A percentile compares a stretch with the other conserved stretches of the same genome.
Evolutionary conservation across 768 basidiomycete species (phyloP).

Genomic region (Daedaleopsis sinensis): DNA sequence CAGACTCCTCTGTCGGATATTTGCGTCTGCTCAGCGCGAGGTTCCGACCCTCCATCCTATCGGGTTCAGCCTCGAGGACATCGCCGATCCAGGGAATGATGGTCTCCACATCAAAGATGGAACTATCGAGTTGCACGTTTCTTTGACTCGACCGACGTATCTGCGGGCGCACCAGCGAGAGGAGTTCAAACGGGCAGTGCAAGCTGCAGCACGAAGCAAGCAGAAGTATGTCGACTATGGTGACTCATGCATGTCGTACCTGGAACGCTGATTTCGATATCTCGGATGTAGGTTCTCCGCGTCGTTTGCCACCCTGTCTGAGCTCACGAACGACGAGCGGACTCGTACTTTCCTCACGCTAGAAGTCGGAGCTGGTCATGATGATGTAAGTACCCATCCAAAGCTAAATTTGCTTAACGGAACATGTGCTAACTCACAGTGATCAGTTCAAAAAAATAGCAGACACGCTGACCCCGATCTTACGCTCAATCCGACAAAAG

Average conservation of each 20-base stretch:
- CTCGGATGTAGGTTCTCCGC: conserved; percentile 58
- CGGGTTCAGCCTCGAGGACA: conserved; percentile 23
- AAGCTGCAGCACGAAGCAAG: conserved; percentile 47
- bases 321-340: conserved; percentile 77
- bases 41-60: conserved; percentile 54
- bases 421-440: too few species aligned
- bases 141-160: conserved; percentile 81
- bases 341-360: conserved; percentile 81
- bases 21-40: conserved; percentile 44
- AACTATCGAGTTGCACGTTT: conserved; percentile 71
- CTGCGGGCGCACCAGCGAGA: conserved; percentile 80
- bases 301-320: conserved; percentile 73
- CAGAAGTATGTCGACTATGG: conserved; percentile 44
- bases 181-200: conserved; percentile 66
- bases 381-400: conserved; percentile 52
- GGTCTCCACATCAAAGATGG: conserved; percentile 14
- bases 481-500: conserved; percentile 68
- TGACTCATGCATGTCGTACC: background rate
- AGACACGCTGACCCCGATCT: conserved; percentile 56
- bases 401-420: background rate
- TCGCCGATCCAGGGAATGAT: background rate
- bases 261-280: background rate
- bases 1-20: conserved; percentile 47
- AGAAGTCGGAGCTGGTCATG: conserved; percentile 84
- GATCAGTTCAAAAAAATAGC: conserved; percentile 61